Conservation (phyloP, 108 stramenopile species). For the Schizochytrium sp. region DNA sequence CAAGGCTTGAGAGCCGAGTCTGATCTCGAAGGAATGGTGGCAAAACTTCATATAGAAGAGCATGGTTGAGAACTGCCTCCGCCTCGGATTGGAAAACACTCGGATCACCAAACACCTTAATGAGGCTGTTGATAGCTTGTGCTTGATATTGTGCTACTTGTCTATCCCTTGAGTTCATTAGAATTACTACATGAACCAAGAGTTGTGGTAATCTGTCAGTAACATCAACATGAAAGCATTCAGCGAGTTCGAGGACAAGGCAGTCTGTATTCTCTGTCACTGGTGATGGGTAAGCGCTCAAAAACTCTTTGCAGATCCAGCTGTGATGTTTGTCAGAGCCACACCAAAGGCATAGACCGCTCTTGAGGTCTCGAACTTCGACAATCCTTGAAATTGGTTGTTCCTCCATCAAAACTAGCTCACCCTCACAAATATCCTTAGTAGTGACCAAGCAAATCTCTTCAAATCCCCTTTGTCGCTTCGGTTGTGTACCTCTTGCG, state of each 20-base stretch:
- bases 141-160: not conserved
- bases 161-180: not conserved
- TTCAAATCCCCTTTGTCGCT: not conserved
- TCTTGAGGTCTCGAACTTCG: not conserved
- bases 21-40: not conserved
- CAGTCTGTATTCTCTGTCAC: not conserved
- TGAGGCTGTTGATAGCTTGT: slow-evolving; percentile 12
- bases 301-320: not conserved
- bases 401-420: not conserved
- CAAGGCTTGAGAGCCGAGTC: not conserved
- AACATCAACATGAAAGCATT: not conserved
- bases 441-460: not conserved
- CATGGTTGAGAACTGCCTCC: not conserved
- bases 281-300: slow-evolving; percentile 6
- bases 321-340: not conserved
- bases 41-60: not conserved
- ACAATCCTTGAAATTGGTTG: not conserved
- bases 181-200: not conserved
- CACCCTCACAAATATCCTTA: not conserved
- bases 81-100: not conserved
- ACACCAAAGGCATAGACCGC: not conserved
- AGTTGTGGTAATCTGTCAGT: not conserved
- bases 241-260: not conserved
- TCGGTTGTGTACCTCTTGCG: not conserved
- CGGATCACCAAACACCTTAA: not conserved